These are phyloP conservation scores for Plasmodium sp. DNA, from an alignment of 169 alveolate species.

Conservation along the genomic window DNA sequence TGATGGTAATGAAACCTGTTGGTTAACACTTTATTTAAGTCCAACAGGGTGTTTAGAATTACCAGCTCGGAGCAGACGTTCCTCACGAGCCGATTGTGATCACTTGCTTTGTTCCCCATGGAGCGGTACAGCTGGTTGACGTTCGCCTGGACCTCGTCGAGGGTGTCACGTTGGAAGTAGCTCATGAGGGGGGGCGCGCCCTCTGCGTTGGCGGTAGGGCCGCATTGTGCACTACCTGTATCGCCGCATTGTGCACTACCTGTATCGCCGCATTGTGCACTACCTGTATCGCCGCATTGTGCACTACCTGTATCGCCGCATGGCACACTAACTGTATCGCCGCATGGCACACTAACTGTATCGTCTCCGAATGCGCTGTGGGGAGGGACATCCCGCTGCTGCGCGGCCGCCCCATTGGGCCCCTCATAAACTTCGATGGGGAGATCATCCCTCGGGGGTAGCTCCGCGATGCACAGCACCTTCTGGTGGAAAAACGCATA, in stretches of 20 bases:
- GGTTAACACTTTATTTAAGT: background rate
- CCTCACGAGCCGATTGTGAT: background rate
- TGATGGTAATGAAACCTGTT: constrained; percentile 21
- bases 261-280: too few species aligned
- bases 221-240: background rate
- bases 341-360: too few species aligned
- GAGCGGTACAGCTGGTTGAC: background rate
- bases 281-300: too few species aligned
- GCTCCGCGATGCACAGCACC: background rate
- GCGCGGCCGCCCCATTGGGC: background rate
- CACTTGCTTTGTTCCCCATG: background rate
- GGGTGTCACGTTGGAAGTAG: background rate
- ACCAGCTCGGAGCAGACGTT: background rate
- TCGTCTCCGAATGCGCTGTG: too few species aligned
- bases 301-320: too few species aligned
- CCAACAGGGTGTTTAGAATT: background rate
- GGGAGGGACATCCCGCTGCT: background rate
- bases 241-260: too few species aligned
- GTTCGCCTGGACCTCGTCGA: background rate
- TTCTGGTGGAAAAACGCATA: background rate
- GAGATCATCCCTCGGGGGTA: background rate
- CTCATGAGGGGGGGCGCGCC: background rate
- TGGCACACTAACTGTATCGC: too few species aligned
- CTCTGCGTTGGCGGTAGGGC: background rate
- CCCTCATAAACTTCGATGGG: background rate